Percentiles rank a stretch among this genome's conserved stretches.
phyloP scores from a whole-genome alignment of 495 filamentous ascomycete genomes.

The Xylaria telfairii region DNA sequence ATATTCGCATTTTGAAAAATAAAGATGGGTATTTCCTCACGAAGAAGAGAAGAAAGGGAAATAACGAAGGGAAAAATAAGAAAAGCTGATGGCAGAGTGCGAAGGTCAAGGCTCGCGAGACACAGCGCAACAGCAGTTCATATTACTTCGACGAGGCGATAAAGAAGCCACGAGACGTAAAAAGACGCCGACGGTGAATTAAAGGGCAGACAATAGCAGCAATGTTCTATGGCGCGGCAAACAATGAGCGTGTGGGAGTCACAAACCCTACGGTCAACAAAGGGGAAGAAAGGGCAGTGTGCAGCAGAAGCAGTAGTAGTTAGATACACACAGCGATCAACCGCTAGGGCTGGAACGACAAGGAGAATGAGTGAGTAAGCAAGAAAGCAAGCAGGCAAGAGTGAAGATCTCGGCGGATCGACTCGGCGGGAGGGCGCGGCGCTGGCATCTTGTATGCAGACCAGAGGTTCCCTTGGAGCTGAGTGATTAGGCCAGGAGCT shows the following conservation, averaged over 20 bases:
- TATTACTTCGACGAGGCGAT: conserved; percentile 32
- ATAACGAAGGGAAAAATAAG: conserved; percentile 22
- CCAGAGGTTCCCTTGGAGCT: conserved; percentile 1
- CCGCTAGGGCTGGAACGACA: conserved; percentile 30
- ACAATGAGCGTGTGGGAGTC: conserved; percentile 29
- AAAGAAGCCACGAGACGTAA: conserved; percentile 32
- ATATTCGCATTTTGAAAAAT: conserved; percentile 33
- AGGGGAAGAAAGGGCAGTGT: conserved; percentile 30
- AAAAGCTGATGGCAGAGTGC: conserved; percentile 20
- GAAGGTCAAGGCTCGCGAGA: conserved; percentile 24
- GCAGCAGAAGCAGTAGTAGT: conserved; percentile 22
- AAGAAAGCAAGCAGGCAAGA: conserved; percentile 4
- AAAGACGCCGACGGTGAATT: conserved; percentile 27
- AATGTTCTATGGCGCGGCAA: conserved; percentile 16
- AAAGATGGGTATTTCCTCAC: conserved; percentile 4
- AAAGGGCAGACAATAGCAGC: conserved; percentile 27
- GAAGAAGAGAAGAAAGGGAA: conserved; percentile 16
- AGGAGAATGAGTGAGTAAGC: conserved; percentile 18
- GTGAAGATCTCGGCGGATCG: conserved; percentile 31
- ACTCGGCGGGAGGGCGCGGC: conserved; percentile 16
- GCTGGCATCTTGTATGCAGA: conserved; percentile 37
- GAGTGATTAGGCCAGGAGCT: conserved; percentile 7
- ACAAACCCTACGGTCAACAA: conserved; percentile 27
- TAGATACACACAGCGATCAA: conserved; percentile 23
- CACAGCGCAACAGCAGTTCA: conserved; percentile 32